Base-by-base conservation (phyloP, 805 yeast genomes). In the Cyberlindnera samutprakarnensis region DNA sequence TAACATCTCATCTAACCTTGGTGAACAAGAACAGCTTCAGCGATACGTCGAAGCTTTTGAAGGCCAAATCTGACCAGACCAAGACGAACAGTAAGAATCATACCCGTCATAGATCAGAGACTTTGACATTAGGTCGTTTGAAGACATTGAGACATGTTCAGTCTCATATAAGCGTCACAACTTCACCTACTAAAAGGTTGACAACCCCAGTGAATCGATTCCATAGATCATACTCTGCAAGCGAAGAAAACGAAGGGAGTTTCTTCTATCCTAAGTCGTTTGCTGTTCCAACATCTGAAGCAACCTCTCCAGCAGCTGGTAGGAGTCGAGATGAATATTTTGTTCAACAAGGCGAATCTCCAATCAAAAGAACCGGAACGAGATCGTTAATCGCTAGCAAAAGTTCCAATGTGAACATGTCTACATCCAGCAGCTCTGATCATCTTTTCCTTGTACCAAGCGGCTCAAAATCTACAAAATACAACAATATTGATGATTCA, bases 51-150 rank as follows among this genome's bases (percentile, higher is more conserved):
- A 16, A 10, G 10, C 4, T 4, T 13, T 12, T 15, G 7, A 7
- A 19, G 7, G 20, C n/a, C 33, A 37, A 12, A 4, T 18, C 24
- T 25, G 18, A 13, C 18, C 30, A 33, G 6, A 15, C 30, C 7
- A n/a, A n/a, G n/a, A n/a, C n/a, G n/a, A n/a, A n/a, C n/a, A 17
- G 16, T 1, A 16, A 31, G 19, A 27, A 40, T 18, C 55, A 49
- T 31, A 36, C 30, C 15, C 44, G 55, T 14, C 51, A 45, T 28
- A 37, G 52, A 31, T 48, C 54, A 4, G 54, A 49, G 28, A 42
- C 52, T 1, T 19, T 49, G 3, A 23, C 29, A 4, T 29, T 51
- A 17, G 47, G 39, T 0, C 39, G 30, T 23, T 14, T 47, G 20
- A 45, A 32, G 17, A 18, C 30, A 5, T 22, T 41, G 21, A 42